Conservation (phyloP, 2,329 filamentous ascomycete species). For the Trichoderma harzianum region DNA sequence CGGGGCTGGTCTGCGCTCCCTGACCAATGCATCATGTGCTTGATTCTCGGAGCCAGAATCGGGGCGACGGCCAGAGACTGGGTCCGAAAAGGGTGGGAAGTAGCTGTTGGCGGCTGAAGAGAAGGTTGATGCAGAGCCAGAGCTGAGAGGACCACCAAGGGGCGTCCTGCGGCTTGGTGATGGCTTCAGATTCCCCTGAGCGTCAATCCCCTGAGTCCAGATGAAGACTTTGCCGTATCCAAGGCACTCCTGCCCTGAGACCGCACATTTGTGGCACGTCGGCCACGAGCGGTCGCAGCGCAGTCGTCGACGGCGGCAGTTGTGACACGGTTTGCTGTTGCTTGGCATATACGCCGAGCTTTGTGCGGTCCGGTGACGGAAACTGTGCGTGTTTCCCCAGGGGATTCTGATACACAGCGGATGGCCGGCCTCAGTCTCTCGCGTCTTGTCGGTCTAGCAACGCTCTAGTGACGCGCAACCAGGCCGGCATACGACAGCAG, state of each 20-base stretch:
- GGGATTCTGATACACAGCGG: not conserved
- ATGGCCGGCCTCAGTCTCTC: not conserved
- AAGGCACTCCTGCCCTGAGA: conserved; percentile 55
- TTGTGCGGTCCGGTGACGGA: conserved; percentile 20
- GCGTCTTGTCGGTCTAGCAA: conserved; percentile 11
- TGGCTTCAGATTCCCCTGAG: conserved; percentile 44
- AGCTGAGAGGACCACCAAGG: conserved; percentile 13
- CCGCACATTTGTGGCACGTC: conserved; percentile 56
- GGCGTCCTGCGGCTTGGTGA: conserved; percentile 25
- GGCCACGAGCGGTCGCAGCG: conserved; percentile 61
- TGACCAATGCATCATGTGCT: not conserved
- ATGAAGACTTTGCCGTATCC: conserved; percentile 60
- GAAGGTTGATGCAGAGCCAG: conserved; percentile 7
- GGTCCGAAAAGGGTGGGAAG: conserved; percentile 12
- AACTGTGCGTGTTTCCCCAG: not conserved
- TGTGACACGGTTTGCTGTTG: conserved; percentile 21
- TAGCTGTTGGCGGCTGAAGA: conserved; percentile 14
- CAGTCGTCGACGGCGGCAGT: conserved; percentile 36
- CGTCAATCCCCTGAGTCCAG: conserved; percentile 54
- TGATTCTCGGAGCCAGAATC: not conserved
- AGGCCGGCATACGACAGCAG: conserved; percentile 8
- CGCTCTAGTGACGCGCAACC: conserved; percentile 15
- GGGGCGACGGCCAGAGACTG: not conserved
- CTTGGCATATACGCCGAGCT: conserved; percentile 31
- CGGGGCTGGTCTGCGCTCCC: not conserved